These are phyloP conservation scores for Arthrocladium fulminans DNA, from an alignment of 2,329 filamentous ascomycete genomes.

Conservation along the genomic window DNA sequence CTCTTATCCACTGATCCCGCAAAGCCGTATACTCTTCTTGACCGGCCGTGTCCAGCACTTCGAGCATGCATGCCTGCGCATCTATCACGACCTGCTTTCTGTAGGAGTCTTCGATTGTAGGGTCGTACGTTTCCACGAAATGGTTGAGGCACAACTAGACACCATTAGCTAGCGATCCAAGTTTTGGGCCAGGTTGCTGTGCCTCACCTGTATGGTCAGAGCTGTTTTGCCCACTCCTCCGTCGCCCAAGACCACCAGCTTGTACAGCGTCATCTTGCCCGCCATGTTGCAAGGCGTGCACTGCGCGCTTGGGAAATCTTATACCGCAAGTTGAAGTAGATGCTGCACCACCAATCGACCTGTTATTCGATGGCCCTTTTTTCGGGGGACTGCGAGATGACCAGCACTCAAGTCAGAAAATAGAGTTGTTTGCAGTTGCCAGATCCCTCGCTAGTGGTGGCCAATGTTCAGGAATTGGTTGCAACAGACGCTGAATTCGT, in stretches of 20 bases:
- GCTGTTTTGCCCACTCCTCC: constrained; percentile 92
- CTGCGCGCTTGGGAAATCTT: background rate
- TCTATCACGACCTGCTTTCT: constrained; percentile 75
- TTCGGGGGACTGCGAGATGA: background rate
- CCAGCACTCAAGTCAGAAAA: background rate
- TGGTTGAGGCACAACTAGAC: constrained; percentile 84
- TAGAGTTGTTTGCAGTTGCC: background rate
- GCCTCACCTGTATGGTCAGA: constrained; percentile 65
- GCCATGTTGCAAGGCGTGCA: constrained; percentile 50
- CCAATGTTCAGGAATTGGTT: too few species aligned
- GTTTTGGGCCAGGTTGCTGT: constrained; percentile 4
- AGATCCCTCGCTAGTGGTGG: background rate
- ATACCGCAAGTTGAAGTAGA: too few species aligned
- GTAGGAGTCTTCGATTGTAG: constrained; percentile 61
- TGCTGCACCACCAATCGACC: background rate
- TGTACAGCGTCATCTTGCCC: constrained; percentile 92
- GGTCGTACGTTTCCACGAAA: constrained; percentile 85
- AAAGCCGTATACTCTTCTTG: constrained; percentile 98
- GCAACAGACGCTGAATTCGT: background rate
- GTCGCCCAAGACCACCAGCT: constrained; percentile 89
- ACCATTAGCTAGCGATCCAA: constrained; percentile 7
- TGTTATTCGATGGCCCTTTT: background rate
- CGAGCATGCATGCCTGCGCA: constrained; percentile 89
- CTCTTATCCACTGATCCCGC: constrained; percentile 95
- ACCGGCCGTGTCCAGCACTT: constrained; percentile 92